Base-by-base conservation (phyloP, 768 basidiomycete species). In the Phlebiopsis flavidoalba region DNA sequence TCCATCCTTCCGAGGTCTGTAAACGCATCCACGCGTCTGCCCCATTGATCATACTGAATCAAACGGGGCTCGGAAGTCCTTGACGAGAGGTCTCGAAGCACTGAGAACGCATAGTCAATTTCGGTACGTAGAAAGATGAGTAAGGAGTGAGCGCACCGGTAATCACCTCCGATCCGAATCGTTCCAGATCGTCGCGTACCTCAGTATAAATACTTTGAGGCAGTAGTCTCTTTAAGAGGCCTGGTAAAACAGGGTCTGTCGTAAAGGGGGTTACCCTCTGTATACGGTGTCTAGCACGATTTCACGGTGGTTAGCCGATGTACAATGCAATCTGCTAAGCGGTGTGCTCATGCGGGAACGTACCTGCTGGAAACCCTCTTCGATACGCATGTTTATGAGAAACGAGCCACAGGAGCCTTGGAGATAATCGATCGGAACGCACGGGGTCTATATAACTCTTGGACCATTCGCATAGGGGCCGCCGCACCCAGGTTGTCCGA, bases 31-130 rank as follows among this genome's bases (percentile, higher is more conserved):
- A 90, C 73, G 11, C 85, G 81, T 51, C 71, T 67, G 0, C 89
- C 89, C 85, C 84, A 91, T 63, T 89, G 84, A 65, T 91, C 78
- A 67, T 89, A 92, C 70, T 91, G 91, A 0, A 77, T 77, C 21
- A 92, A 70, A 10, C 70, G 75, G 0, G 87, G 85, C 19, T 81
- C 80, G 2, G 71, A 67, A 0, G 80, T 74, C 21, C 77, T 78
- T 24, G 71, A 66, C 33, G 69, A 66, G 40, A 89, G 69, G 1
- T 75, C 72, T 21, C 86, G 83, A 51, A 89, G 75, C n/a, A 72
- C 88, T 89, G 57, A 36, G 12, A 1, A 4, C 19, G n/a, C 55
- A 37, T 36, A 1, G 48, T 12, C 24, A 40, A 43, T 5, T 33
- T 51, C 52, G 19, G 33, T 5, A 43, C 14, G 55, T 2, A 26